Conservation (phyloP, 305 asterid genomes). For the Solanum aculeatissimum region DNA sequence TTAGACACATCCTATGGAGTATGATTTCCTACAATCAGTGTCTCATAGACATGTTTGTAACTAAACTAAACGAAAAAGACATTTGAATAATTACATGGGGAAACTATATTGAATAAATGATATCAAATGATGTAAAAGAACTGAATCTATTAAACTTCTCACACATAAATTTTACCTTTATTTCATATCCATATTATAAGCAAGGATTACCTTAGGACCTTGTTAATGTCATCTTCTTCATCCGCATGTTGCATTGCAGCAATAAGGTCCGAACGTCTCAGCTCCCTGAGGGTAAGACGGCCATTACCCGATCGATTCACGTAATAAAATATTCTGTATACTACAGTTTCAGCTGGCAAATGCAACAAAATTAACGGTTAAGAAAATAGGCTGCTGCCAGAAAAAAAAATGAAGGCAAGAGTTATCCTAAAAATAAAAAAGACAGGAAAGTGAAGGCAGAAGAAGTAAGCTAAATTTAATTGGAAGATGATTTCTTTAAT, state of each 20-base stretch:
- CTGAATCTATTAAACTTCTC: background rate
- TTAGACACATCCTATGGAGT: background rate
- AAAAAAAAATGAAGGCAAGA: background rate
- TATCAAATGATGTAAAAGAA: background rate
- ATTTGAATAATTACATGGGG: background rate
- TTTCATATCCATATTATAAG: background rate
- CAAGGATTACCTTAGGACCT: constrained; percentile 68
- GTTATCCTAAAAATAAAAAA: background rate
- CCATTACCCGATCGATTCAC: constrained; percentile 91
- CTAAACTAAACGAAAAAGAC: background rate
- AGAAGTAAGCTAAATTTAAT: background rate
- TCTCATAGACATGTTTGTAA: background rate
- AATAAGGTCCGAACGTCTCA: constrained; percentile 76
- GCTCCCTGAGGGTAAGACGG: constrained; percentile 87
- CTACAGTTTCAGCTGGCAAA: constrained; percentile 94
- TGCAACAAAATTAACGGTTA: constrained; percentile 33
- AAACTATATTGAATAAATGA: background rate
- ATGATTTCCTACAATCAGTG: background rate
- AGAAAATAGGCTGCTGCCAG: background rate
- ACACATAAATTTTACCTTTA: background rate
- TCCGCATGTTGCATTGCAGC: constrained; percentile 98
- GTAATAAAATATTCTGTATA: constrained; percentile 94
- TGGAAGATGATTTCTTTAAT: background rate
- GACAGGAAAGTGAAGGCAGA: background rate
- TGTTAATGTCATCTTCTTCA: constrained; percentile 97